Conservation (phyloP, 169 alveolate genomes). For the Plasmodium yoelii region DNA sequence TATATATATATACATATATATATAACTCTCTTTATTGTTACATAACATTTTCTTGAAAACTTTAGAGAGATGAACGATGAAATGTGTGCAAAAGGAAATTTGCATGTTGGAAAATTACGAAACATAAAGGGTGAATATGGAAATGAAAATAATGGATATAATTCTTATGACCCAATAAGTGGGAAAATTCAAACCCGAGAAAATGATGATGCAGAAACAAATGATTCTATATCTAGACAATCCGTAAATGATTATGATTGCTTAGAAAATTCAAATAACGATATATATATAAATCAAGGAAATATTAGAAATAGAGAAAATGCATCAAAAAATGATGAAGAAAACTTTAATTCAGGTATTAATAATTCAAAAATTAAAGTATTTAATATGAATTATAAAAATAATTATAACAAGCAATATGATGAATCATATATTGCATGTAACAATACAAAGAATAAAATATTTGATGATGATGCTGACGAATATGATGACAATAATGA, state of each 20-base stretch:
- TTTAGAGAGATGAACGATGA: constrained; percentile 30
- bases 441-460: too few relatives aligned
- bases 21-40: not conserved
- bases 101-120: constrained; percentile 10
- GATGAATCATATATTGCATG: too few relatives aligned
- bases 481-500: too few relatives aligned
- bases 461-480: too few relatives aligned
- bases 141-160: not conserved
- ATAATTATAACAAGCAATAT: too few relatives aligned
- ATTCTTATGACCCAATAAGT: constrained; percentile 16
- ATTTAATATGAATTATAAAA: constrained; percentile 2
- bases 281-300: not conserved
- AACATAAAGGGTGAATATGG: constrained; percentile 13
- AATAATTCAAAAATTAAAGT: constrained; percentile 17
- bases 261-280: not conserved
- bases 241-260: not conserved
- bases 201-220: not conserved
- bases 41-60: too few relatives aligned
- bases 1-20: not conserved
- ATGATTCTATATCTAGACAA: constrained; percentile 1
- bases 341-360: not conserved
- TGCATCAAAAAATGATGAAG: constrained; percentile 9
- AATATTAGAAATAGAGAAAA: not conserved
- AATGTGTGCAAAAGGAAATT: constrained; percentile 41
- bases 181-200: not conserved